A percentile compares a stretch with the other conserved stretches of the same genome.
Conservation (phyloP, 208 protist species). For the Acanthamoeba rhysodes region DNA sequence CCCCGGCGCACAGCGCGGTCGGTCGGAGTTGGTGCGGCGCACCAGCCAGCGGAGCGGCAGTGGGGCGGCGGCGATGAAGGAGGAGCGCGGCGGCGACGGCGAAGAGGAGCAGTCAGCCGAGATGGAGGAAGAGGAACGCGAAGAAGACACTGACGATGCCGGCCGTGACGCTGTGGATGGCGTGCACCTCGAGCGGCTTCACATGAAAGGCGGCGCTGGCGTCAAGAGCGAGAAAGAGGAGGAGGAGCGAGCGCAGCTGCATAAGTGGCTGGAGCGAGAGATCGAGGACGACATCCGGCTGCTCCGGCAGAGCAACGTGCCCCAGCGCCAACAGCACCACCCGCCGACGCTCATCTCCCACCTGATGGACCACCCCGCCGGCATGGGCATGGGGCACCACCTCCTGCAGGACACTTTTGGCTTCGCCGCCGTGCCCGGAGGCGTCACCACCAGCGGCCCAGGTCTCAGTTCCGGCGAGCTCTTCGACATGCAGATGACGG, state of each 20-base stretch:
- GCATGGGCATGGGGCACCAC: no score
- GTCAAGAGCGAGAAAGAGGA: background rate
- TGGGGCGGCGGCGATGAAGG: background rate
- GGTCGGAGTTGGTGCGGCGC: background rate
- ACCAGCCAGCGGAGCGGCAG: background rate
- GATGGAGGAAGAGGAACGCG: background rate
- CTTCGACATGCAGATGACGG: background rate
- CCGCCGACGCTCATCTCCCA: background rate
- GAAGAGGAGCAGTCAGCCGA: background rate
- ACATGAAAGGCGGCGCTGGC: background rate
- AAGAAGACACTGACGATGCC: background rate
- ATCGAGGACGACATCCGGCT: background rate
- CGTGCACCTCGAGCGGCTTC: background rate
- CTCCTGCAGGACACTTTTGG: background rate
- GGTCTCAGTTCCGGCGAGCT: background rate
- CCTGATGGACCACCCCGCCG: background rate
- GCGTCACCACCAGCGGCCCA: background rate
- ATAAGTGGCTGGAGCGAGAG: background rate
- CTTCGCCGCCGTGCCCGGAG: background rate
- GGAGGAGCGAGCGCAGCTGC: background rate
- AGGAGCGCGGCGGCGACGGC: background rate
- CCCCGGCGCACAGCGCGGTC: background rate
- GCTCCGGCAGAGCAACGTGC: background rate
- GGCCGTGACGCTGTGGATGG: background rate
- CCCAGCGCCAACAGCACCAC: background rate